These are phyloP conservation scores for Epicoccum sorghinum DNA, from an alignment of 2,329 filamentous ascomycete genomes.

Conservation along the genomic window DNA sequence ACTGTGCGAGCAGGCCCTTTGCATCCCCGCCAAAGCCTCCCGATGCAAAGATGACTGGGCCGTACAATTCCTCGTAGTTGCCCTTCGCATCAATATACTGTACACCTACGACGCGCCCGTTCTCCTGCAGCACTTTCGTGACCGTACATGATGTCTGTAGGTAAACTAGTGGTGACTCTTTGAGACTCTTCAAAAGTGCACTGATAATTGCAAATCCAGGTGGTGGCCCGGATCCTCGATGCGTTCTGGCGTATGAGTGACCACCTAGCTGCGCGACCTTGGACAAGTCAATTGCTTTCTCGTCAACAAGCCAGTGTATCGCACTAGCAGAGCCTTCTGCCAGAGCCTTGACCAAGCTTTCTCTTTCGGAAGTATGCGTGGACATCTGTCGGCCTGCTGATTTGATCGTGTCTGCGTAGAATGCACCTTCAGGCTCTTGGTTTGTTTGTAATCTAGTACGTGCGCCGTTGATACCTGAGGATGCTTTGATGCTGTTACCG, in stretches of 20 bases:
- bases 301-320: conserved; percentile 63
- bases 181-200: conserved; percentile 59
- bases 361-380: conserved; percentile 40
- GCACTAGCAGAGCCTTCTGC: conserved; percentile 57
- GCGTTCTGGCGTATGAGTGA: conserved; percentile 62
- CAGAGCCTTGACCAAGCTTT: conserved; percentile 57
- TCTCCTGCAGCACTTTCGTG: conserved; percentile 54
- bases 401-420: conserved; percentile 62
- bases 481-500: conserved; percentile 71
- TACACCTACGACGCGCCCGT: conserved; percentile 57
- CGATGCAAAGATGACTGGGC: conserved; percentile 65
- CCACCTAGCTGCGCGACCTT: conserved; percentile 66
- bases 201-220: conserved; percentile 66
- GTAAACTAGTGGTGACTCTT: conserved; percentile 57
- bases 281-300: conserved; percentile 64
- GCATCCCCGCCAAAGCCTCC: conserved; percentile 70
- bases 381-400: conserved; percentile 58
- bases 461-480: conserved; percentile 69
- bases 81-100: conserved; percentile 52
- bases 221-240: conserved; percentile 62
- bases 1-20: conserved; percentile 60
- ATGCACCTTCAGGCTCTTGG: conserved; percentile 46
- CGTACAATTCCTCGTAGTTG: conserved; percentile 50
- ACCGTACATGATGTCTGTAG: conserved; percentile 62
- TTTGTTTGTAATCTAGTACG: conserved; percentile 62